Percentiles rank a stretch among this genome's conserved stretches.
These are phyloP conservation scores for Russula dissimulans DNA, from an alignment of 768 basidiomycete species.

Conservation along the genomic window DNA sequence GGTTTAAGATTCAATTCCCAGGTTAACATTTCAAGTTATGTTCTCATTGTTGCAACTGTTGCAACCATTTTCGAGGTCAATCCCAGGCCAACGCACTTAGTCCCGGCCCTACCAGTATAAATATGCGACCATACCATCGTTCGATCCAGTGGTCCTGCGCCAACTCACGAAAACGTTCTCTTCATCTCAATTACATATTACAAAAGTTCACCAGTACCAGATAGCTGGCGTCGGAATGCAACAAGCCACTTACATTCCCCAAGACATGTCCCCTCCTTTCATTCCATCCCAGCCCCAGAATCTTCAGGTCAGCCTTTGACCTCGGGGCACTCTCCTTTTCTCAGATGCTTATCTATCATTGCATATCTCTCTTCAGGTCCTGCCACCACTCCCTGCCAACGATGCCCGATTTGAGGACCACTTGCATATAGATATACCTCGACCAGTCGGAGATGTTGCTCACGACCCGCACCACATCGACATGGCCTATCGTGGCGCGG, in stretches of 20 bases:
- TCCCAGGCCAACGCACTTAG: too few species aligned
- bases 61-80: too few species aligned
- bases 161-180: too few species aligned
- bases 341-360: neutral
- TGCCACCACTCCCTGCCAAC: neutral
- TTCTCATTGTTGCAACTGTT: too few species aligned
- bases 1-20: too few species aligned
- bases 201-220: neutral
- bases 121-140: too few species aligned
- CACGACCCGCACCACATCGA: neutral
- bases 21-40: too few species aligned
- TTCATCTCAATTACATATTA: too few species aligned
- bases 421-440: neutral
- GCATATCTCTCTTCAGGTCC: neutral
- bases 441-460: neutral
- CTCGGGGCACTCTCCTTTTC: neutral
- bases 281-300: neutral
- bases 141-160: too few species aligned
- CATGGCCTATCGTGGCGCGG: neutral
- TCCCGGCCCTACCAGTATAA: too few species aligned
- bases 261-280: neutral
- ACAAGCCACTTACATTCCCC: neutral
- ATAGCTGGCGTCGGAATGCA: neutral
- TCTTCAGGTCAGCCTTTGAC: neutral
- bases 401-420: neutral